Conservation (phyloP, 805 yeast species). For the Saccharomycopsis selenospora region DNA sequence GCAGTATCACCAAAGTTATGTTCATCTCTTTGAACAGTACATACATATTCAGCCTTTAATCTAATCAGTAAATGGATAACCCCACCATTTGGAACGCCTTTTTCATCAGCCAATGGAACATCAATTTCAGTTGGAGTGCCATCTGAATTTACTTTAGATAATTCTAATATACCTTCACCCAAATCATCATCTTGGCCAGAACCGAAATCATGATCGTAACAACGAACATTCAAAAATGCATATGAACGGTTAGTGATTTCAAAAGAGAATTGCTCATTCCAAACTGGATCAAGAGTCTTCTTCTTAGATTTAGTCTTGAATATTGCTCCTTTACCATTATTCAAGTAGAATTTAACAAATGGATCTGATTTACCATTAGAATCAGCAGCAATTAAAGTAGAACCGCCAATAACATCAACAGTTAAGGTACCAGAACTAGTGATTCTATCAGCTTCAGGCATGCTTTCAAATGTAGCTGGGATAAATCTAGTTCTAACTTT, state of each 20-base stretch:
- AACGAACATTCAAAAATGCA: constrained; percentile 48
- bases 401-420: constrained; percentile 52
- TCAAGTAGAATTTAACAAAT: constrained; percentile 26
- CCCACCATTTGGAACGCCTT: constrained; percentile 45
- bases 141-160: constrained; percentile 56
- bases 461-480: constrained; percentile 52
- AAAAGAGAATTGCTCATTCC: constrained; percentile 64
- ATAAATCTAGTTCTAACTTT: constrained; percentile 66
- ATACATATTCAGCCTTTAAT: constrained; percentile 67
- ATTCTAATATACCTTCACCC: constrained; percentile 54
- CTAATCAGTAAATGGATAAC: constrained; percentile 47
- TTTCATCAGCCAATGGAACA: constrained; percentile 39
- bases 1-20: constrained; percentile 27
- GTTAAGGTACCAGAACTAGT: constrained; percentile 67
- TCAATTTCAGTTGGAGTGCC: constrained; percentile 41
- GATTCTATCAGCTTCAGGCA: constrained; percentile 71
- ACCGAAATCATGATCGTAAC: constrained; percentile 92
- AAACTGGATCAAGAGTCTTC: constrained; percentile 84
- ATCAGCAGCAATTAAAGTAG: constrained; percentile 51
- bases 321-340: constrained; percentile 44
- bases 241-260: constrained; percentile 56
- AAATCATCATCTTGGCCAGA: constrained; percentile 76
- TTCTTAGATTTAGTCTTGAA: constrained; percentile 74
- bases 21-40: constrained; percentile 32
- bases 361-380: constrained; percentile 78